Conservation (phyloP, 1,284 basidiomycete species). For the Coriolopsis trogii region DNA sequence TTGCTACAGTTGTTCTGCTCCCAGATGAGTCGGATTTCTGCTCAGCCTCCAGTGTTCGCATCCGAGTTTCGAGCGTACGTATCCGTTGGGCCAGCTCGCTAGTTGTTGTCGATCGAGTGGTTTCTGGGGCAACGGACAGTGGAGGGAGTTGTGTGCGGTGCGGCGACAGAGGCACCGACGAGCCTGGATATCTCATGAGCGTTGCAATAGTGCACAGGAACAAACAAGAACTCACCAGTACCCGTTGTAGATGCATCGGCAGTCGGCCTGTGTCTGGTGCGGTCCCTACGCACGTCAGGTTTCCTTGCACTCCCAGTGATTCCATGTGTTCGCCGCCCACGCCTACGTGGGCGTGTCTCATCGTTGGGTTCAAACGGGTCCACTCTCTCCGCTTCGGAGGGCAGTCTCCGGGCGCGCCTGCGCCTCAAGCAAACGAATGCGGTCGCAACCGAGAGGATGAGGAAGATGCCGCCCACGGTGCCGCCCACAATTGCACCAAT, state of each 20-base stretch:
- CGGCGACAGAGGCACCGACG: background rate
- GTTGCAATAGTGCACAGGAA: no score
- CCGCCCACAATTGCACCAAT: conserved; percentile 12
- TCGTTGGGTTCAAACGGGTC: background rate
- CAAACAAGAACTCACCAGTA: no score
- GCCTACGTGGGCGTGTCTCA: no score
- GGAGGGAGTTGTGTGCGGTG: background rate
- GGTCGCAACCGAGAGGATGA: background rate
- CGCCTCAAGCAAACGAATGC: conserved; percentile 2
- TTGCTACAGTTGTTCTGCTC: no score
- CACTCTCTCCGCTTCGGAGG: background rate
- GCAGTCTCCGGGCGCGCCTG: background rate
- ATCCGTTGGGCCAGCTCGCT: background rate
- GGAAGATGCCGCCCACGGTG: conserved; percentile 4
- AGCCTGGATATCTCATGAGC: no score
- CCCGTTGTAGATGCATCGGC: no score
- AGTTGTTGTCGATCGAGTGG: background rate
- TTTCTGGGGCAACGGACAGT: background rate
- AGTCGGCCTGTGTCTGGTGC: no score
- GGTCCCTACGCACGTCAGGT: no score
- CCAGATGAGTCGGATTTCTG: background rate
- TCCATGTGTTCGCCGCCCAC: background rate
- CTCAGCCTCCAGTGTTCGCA: background rate
- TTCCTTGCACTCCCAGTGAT: background rate
- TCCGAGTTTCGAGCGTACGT: conserved; percentile 1